Percentiles rank a stretch among this genome's conserved stretches.
phyloP scores from a whole-genome alignment of 1,284 basidiomycete species.

The Cutaneotrichosporon sp. region DNA sequence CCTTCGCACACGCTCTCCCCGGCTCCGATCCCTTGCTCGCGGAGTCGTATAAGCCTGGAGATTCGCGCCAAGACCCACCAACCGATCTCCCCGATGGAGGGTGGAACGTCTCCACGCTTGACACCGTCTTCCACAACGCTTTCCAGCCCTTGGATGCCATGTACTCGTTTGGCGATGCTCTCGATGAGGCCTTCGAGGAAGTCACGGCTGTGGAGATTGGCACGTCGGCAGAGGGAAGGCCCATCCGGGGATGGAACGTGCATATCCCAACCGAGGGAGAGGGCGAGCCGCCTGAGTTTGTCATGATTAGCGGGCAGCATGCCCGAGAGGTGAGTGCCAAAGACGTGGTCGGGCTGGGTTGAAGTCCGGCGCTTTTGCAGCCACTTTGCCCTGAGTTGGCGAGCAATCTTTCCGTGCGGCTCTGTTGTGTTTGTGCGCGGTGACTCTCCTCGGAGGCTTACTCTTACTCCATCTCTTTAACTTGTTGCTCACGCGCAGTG shows the following conservation, averaged over 20 bases:
- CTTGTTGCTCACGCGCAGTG: constrained; percentile 58
- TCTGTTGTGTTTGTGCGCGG: no score
- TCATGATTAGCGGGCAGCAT: constrained; percentile 72
- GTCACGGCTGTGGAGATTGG: constrained; percentile 34
- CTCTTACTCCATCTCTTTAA: no score
- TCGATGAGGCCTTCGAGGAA: constrained; percentile 33
- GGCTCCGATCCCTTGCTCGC: background rate
- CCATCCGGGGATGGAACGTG: constrained; percentile 35
- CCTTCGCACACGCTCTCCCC: background rate
- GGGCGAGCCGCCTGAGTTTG: constrained; percentile 51
- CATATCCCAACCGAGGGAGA: constrained; percentile 16
- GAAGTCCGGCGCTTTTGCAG: no score
- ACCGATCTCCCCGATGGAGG: constrained; percentile 7
- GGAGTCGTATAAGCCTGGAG: background rate
- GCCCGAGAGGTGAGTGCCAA: constrained; percentile 62
- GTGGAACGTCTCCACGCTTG: constrained; percentile 33
- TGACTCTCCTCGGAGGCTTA: no score
- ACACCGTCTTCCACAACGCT: constrained; percentile 39
- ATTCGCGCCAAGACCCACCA: constrained; percentile 3
- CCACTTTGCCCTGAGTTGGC: no score
- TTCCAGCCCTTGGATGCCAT: constrained; percentile 44
- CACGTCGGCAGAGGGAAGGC: constrained; percentile 32
- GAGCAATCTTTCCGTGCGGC: no score
- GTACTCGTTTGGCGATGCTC: constrained; percentile 37
- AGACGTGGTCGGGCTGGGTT: no score